These are phyloP conservation scores for Syzygium jambos DNA, from an alignment of 345 rosid genomes.

Conservation along the genomic window DNA sequence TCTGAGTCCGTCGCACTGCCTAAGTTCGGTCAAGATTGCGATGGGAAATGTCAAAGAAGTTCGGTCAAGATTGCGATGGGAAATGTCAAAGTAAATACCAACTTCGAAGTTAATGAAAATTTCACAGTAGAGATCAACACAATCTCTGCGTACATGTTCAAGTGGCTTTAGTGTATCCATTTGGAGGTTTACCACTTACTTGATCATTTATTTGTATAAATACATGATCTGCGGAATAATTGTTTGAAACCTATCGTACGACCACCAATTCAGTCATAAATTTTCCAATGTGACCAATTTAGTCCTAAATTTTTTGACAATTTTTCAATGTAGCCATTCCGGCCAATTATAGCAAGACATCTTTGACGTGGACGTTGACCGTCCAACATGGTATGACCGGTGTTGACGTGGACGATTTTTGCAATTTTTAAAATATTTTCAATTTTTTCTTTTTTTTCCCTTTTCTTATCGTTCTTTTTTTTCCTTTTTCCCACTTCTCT, in stretches of 20 bases:
- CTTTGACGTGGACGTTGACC: rapidly evolving
- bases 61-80: not conserved
- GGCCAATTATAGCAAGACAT: rapidly evolving
- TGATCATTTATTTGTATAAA: not conserved
- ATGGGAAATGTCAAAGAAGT: not conserved
- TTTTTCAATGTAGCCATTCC: not conserved
- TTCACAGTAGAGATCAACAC: not conserved
- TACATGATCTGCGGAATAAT: not conserved
- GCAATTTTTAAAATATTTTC: not conserved
- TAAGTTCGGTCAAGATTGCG: not conserved
- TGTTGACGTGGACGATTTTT: rapidly evolving
- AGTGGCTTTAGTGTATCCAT: not conserved
- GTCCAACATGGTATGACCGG: rapidly evolving
- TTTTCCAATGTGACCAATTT: not conserved
- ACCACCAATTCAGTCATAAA: not conserved
- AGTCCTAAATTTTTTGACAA: not conserved
- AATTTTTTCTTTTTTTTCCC: not conserved
- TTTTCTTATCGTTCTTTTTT: not conserved
- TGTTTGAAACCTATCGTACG: not conserved
- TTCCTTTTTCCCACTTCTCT: not conserved
- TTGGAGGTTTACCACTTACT: not conserved
- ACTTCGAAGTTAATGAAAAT: not conserved
- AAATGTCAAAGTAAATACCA: not conserved
- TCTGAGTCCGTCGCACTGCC: not conserved
- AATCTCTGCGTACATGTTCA: not conserved